Evolutionary conservation across 208 protist genomes (phyloP), one percentile per base, ranked within the genome.

Genomic region (Phytomonas sp.): DNA sequence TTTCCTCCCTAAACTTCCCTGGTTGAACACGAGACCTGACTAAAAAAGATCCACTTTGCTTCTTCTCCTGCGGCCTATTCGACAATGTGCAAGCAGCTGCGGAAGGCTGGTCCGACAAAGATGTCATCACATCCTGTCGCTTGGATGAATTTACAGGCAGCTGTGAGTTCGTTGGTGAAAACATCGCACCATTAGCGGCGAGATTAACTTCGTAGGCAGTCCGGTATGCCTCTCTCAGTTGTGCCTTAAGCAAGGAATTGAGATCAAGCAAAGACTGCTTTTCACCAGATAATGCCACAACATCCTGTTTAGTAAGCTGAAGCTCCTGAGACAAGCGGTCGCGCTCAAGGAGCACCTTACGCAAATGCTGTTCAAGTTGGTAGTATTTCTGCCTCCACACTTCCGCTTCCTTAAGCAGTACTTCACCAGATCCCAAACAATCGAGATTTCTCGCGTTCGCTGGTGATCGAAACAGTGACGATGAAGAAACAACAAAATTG

Each of bases 221-320:
- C 11, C 84, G 79, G 66, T 92, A 95, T 42, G 86, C 86, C 67
- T 93, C 88, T 0, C 88, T 73, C 71, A 93, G 76, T 69, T 96
- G 91, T 30, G 85, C 82, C 80, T 96, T 96, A 23, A 96, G 80
- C 12, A 94, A 74, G 11, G 86, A 80, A 71, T 96, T 96, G 14
- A 96, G 68, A 69, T 94, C 88, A 23, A 92, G 73, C 63, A 96
- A 75, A 7, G 84, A 91, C 40, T 87, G 84, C 72, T 91, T 90
- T 73, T 96, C 87, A 1, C 74, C 80, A 29, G 72, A 68, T 19
- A 92, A 66, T 8, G 83, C 77, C 19, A 67, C 74, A 7, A 80
- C 74, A 33, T 89, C 85, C 63, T 83, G 76, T 33, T 84, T 71
- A 5, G 81, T 73, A 16, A 79, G 63, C 31, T 77, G 65, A 71